A percentile compares a stretch with the other conserved stretches of the same genome.
These are phyloP conservation scores for Geosmithia morbida DNA, from an alignment of 2,329 filamentous ascomycete genomes.

Conservation along the genomic window DNA sequence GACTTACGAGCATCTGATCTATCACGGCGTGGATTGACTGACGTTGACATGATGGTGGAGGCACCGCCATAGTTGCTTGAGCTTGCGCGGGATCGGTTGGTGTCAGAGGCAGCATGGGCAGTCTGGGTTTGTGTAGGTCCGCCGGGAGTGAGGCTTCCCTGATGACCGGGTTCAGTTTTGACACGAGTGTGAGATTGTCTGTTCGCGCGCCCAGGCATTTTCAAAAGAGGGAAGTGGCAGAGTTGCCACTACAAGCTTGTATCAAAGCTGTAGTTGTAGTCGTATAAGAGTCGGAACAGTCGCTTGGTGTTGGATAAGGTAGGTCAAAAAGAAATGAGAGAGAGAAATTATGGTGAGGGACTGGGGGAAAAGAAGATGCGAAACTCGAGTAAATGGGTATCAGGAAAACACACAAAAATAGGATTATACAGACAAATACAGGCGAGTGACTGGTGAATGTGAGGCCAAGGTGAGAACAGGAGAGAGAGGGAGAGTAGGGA, in stretches of 20 bases:
- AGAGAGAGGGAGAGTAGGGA: background rate
- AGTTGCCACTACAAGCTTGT: background rate
- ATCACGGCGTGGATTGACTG: constrained; percentile 10
- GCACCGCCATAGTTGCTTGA: background rate
- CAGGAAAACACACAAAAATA: background rate
- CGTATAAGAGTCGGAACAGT: background rate
- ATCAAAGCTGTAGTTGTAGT: background rate
- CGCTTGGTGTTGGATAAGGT: constrained; percentile 2
- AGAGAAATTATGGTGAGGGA: background rate
- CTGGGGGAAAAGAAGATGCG: no score
- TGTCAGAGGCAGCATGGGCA: background rate
- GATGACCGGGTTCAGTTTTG: background rate
- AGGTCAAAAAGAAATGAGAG: background rate
- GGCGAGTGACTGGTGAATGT: constrained; percentile 3
- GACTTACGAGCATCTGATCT: constrained; percentile 25
- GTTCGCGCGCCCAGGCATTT: background rate
- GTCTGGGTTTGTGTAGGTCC: background rate
- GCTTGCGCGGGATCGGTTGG: background rate
- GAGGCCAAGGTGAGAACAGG: constrained; percentile 1
- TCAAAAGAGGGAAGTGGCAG: background rate
- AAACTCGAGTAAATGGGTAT: background rate
- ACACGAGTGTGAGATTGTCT: background rate
- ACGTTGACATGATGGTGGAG: constrained; percentile 2
- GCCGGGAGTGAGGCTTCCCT: background rate
- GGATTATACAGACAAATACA: background rate